A percentile compares a stretch with the other conserved stretches of the same genome.
These are phyloP conservation scores for Serendipita indica DNA, from an alignment of 768 basidiomycete genomes.

Conservation along the genomic window DNA sequence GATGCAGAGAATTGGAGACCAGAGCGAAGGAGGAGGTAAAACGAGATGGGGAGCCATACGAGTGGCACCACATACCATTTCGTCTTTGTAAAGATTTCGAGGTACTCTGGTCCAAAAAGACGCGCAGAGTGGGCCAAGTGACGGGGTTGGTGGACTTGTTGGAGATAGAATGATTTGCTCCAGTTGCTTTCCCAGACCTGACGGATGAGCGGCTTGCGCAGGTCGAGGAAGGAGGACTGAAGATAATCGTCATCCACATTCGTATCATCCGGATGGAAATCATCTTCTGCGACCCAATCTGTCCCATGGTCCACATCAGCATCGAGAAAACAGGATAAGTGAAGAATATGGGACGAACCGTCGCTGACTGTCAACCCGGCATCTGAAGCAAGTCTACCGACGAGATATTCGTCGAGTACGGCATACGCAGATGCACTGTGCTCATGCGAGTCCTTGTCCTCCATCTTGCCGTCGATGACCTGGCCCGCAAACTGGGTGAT, in stretches of 20 bases:
- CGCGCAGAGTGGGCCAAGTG: constrained; percentile 72
- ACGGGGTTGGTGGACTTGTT: constrained; percentile 93
- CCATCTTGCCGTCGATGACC: constrained; percentile 72
- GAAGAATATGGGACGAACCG: constrained; percentile 32
- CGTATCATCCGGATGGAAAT: constrained; percentile 86
- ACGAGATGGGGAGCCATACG: constrained; percentile 79
- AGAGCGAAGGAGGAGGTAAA: constrained; percentile 70
- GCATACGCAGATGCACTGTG: constrained; percentile 87
- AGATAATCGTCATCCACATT: constrained; percentile 66
- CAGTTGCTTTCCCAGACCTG: constrained; percentile 86
- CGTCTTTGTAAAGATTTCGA: constrained; percentile 82
- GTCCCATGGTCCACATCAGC: background rate
- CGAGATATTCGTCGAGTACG: constrained; percentile 74
- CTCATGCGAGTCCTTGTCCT: constrained; percentile 61
- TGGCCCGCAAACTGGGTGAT: constrained; percentile 70
- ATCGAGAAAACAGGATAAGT: constrained; percentile 6
- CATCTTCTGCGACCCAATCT: constrained; percentile 85
- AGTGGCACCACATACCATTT: constrained; percentile 88
- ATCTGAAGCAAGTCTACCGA: constrained; percentile 68
- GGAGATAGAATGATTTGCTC: constrained; percentile 88
- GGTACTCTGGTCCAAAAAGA: constrained; percentile 64
- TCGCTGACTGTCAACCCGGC: constrained; percentile 58
- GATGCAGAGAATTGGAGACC: constrained; percentile 46
- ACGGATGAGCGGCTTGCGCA: constrained; percentile 54
- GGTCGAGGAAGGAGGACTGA: constrained; percentile 83